Base-by-base conservation (phyloP, 1,139 yeast genomes). In the Scheffersomyces quercinus region DNA sequence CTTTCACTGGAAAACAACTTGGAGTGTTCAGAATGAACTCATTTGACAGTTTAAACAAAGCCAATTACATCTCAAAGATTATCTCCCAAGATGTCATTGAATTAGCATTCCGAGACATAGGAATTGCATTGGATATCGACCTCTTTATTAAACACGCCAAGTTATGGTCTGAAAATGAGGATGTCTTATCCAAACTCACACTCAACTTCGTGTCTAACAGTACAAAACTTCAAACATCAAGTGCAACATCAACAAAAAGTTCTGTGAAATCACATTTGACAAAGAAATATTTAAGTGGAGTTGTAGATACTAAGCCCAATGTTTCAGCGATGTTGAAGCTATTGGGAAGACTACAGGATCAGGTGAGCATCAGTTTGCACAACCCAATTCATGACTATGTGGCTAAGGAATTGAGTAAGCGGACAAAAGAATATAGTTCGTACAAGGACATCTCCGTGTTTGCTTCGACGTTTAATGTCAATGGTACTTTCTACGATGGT, bases 381-480 rank as follows among this genome's bases (percentile, higher is more conserved):
- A 89, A 85, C 59, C 95, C 93, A 0, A 71, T 85, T 34, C 89
- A 85, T 60, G 88, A 83, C 47, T 83, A 77, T 55, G 81, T 85
- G n/a, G 68, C 77, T 5, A 67, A 67, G 29, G 83, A 81, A 49
- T 59, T 86, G 41, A 67, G 65, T n/a, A 75, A 75, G 47, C 62
- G 79, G 24, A 60, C 73, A 10, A 59, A 65, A 15, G 79, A 79
- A 43, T 85, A 72, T 53, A 75, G 81, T 3, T 76, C 78, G 7
- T 67, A 67, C 32, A 74, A 73, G 47, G 80, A 79, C 14, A 73
- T 85, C 10, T 60, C 66, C 1, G 69, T 85, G 2, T 84, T 77
- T 61, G 68, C 88, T 0, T 82, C 87, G 1, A 85, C 91, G 0
- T 86, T 83, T 55, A 86, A 86, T 53, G 85, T 85, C 14, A 83